Evolutionary conservation across 345 rosid species (phyloP).

Genomic region (Luvunga scandens): DNA sequence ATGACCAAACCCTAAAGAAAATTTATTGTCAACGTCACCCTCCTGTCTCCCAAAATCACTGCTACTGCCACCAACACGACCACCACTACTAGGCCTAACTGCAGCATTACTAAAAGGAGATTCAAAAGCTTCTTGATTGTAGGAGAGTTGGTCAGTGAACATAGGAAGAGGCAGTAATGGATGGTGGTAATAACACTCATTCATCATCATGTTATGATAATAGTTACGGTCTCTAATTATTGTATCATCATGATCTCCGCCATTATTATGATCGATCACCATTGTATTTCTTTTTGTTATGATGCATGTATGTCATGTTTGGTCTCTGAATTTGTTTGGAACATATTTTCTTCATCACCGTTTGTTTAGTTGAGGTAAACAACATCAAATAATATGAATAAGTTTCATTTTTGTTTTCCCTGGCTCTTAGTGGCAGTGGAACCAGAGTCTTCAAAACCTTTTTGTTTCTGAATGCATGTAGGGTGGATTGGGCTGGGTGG

Average conservation of each 20-base stretch:
- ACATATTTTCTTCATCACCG: constrained; percentile 1
- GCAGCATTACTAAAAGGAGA: background rate
- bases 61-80: background rate
- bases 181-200: too few species aligned
- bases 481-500: background rate
- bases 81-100: too few species aligned
- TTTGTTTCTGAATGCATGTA: background rate
- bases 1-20: background rate
- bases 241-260: too few species aligned
- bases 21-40: background rate
- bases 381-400: background rate
- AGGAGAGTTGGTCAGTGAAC: background rate
- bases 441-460: background rate
- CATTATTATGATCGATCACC: too few species aligned
- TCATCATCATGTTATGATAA: background rate
- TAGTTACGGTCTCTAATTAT: background rate
- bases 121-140: background rate
- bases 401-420: background rate
- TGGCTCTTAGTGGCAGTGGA: background rate
- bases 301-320: background rate
- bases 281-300: constrained; percentile 1
- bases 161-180: background rate
- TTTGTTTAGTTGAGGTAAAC: background rate
- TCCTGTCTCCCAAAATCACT: background rate
- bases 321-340: background rate